phyloP scores from a whole-genome alignment of 441 rosid species.

The Euphorbia schlechtendalii region DNA sequence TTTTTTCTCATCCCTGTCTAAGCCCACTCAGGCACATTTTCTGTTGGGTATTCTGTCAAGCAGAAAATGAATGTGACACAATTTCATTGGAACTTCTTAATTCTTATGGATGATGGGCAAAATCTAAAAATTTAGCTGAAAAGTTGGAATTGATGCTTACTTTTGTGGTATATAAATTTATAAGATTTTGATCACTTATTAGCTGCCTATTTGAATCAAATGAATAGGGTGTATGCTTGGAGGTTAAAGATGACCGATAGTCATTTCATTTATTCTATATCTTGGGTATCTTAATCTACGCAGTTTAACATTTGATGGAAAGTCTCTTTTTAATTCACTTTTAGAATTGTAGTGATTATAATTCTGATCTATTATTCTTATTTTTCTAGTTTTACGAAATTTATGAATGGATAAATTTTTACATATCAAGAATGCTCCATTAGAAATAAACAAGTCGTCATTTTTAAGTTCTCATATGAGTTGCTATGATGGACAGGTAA shows the following conservation, averaged over 20 bases:
- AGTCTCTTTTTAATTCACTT: not conserved
- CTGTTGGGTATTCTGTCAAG: not conserved
- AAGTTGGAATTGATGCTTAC: not conserved
- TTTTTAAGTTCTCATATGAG: constrained; percentile 14
- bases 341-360: not conserved
- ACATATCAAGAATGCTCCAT: not conserved
- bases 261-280: not conserved
- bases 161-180: not conserved
- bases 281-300: not conserved
- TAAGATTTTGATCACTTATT: not conserved
- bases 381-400: constrained; percentile 7
- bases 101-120: not conserved
- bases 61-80: no score
- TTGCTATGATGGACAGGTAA: constrained; percentile 42
- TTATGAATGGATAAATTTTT: not conserved
- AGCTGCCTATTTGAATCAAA: not conserved
- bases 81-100: no score
- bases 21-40: not conserved
- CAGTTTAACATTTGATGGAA: not conserved
- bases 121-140: not conserved
- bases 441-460: constrained; percentile 2
- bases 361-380: not conserved
- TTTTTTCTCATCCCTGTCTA: not conserved
- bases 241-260: not conserved
- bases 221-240: not conserved